phyloP scores from a whole-genome alignment of 2,329 filamentous ascomycete genomes.

The Drechslerella dactyloides region DNA sequence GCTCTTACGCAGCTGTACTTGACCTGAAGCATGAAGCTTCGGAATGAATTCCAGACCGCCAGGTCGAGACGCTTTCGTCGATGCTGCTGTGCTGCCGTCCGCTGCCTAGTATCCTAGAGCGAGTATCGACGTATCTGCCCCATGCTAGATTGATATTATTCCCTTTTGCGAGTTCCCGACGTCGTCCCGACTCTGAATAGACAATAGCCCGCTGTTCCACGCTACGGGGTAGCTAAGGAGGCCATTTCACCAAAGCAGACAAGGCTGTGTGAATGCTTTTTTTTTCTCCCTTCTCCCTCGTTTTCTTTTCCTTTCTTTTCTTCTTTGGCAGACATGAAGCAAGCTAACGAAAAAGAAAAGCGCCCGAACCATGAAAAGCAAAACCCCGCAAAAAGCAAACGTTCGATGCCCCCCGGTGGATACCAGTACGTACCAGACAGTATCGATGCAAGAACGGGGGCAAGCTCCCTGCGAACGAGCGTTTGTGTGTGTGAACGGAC shows the following conservation, averaged over 20 bases:
- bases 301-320: constrained; percentile 1
- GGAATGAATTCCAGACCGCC: not conserved
- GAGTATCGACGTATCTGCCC: too few species aligned
- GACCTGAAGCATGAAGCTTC: not conserved
- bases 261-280: constrained; percentile 18
- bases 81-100: not conserved
- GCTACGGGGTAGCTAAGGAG: constrained; percentile 39
- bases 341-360: constrained; percentile 5
- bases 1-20: not conserved
- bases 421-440: constrained; percentile 1
- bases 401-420: constrained; percentile 1
- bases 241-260: constrained; percentile 21
- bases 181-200: constrained; percentile 24
- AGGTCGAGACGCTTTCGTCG: constrained; percentile 4
- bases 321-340: constrained; percentile 4
- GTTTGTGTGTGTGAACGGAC: constrained; percentile 37
- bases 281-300: not conserved
- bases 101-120: too few species aligned
- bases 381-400: constrained; percentile 8
- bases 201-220: constrained; percentile 36
- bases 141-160: not conserved
- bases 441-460: constrained; percentile 17
- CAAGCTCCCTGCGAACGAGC: constrained; percentile 16
- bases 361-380: not conserved
- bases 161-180: constrained; percentile 18